Conservation (phyloP, 306 rosid genomes). For the Cicer judaicum region DNA sequence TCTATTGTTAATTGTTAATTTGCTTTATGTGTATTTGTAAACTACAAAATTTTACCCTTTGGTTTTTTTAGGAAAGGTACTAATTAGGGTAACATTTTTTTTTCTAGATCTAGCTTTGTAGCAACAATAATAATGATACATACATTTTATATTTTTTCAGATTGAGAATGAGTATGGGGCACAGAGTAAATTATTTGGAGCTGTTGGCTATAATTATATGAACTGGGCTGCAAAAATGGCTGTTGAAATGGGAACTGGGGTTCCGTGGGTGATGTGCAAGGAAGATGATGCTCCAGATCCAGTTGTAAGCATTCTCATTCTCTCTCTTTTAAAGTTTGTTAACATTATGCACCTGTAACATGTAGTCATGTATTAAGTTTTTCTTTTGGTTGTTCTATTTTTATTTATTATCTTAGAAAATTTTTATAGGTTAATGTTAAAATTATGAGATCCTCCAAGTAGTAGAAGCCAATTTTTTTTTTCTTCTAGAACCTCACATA, state of each 20-base stretch:
- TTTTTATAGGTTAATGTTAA: background rate
- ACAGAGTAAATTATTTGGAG: conserved; percentile 84
- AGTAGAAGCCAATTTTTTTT: background rate
- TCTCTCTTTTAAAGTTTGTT: conserved; percentile 28
- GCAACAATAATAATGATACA: conserved; percentile 28
- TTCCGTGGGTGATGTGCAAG: conserved; percentile 99
- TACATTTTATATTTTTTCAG: conserved; percentile 51
- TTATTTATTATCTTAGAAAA: conserved; percentile 1
- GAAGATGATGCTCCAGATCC: conserved; percentile 99
- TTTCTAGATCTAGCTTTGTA: conserved; percentile 38
- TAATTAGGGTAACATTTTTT: conserved; percentile 29
- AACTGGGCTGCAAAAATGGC: conserved; percentile 99
- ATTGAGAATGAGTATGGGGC: conserved; percentile 95
- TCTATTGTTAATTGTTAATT: conserved; percentile 1
- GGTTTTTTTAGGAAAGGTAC: conserved; percentile 11
- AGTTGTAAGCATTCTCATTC: conserved; percentile 65
- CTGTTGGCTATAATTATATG: conserved; percentile 80
- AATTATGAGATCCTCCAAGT: too few species aligned
- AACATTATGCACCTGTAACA: conserved; percentile 17
- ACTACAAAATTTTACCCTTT: conserved; percentile 16
- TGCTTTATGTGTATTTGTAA: conserved; percentile 23
- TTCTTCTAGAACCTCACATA: conserved; percentile 32
- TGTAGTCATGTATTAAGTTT: conserved; percentile 8
- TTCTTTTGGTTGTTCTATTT: conserved; percentile 14
- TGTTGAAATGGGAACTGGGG: conserved; percentile 86